Conservation (phyloP, 441 rosid genomes). For the Adansonia grandidieri region DNA sequence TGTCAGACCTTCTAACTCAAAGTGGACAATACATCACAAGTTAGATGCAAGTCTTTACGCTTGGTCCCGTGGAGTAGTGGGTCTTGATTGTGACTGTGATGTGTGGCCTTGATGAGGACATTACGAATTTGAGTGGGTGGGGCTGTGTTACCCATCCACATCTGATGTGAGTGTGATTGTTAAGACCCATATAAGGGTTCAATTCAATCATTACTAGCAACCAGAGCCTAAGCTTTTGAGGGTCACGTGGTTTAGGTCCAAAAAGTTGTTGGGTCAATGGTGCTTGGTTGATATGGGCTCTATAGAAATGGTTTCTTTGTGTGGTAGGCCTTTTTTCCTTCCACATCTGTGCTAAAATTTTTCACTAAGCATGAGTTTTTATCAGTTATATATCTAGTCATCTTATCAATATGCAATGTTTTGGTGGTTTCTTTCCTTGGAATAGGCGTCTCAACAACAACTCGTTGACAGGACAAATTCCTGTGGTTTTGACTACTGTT, state of each 20-base stretch:
- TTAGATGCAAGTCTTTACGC: neutral
- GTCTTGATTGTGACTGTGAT: neutral
- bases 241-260: neutral
- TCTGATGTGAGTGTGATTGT: neutral
- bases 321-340: neutral
- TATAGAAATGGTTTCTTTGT: slow-evolving; percentile 8
- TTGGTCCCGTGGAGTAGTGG: neutral
- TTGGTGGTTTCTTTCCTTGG: slow-evolving; percentile 32
- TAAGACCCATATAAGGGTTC: neutral
- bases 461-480: slow-evolving; percentile 66
- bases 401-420: slow-evolving; percentile 4
- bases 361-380: neutral
- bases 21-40: neutral
- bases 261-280: neutral
- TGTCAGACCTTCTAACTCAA: neutral
- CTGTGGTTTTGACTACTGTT: slow-evolving; percentile 57
- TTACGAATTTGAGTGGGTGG: neutral
- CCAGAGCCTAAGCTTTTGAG: slow-evolving; percentile 6
- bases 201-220: neutral
- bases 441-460: slow-evolving; percentile 92
- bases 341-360: neutral
- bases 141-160: neutral
- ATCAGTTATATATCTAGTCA: slow-evolving; percentile 1
- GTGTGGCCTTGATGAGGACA: slow-evolving; percentile 7
- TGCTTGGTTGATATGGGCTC: slow-evolving; percentile 8